These are phyloP conservation scores for Aristolochia fimbriata DNA, from an alignment of 164 flowering plant genomes.

Conservation along the genomic window DNA sequence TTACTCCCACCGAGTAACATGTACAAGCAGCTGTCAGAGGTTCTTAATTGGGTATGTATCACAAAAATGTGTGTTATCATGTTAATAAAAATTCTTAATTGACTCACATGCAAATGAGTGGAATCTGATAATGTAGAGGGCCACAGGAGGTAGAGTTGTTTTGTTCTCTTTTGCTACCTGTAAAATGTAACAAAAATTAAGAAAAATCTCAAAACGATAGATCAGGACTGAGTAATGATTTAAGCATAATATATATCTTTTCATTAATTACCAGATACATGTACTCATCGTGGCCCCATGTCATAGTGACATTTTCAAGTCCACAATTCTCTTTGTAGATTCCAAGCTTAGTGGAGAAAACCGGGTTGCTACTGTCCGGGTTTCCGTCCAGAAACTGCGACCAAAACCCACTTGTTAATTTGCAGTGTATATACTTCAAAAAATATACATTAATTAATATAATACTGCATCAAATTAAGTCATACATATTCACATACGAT, in stretches of 20 bases:
- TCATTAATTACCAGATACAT: conserved; percentile 83
- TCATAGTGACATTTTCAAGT: conserved; percentile 50
- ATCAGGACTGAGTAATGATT: not conserved
- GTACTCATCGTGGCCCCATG: conserved; percentile 82
- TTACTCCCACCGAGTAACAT: too few relatives aligned
- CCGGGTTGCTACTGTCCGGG: conserved; percentile 38
- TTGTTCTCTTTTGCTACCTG: conserved; percentile 60
- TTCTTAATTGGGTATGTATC: too few relatives aligned
- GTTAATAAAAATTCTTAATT: too few relatives aligned
- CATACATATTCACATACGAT: too few relatives aligned
- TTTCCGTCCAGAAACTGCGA: conserved; percentile 44
- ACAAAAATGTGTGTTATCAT: too few relatives aligned
- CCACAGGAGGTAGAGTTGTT: conserved; percentile 56
- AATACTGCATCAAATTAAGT: too few relatives aligned
- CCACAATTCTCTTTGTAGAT: conserved; percentile 56
- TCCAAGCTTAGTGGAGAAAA: conserved; percentile 45
- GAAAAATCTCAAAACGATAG: not conserved
- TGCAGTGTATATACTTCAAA: too few relatives aligned
- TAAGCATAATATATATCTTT: not conserved
- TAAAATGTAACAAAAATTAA: not conserved
- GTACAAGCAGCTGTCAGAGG: too few relatives aligned
- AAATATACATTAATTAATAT: too few relatives aligned
- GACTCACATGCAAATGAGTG: conserved; percentile 35
- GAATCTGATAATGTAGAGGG: conserved; percentile 59
- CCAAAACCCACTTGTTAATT: too few relatives aligned